Percentiles rank a stretch among this genome's conserved stretches.
These are phyloP conservation scores for Leucaena leucocephala DNA, from an alignment of 306 rosid species.

Conservation along the genomic window DNA sequence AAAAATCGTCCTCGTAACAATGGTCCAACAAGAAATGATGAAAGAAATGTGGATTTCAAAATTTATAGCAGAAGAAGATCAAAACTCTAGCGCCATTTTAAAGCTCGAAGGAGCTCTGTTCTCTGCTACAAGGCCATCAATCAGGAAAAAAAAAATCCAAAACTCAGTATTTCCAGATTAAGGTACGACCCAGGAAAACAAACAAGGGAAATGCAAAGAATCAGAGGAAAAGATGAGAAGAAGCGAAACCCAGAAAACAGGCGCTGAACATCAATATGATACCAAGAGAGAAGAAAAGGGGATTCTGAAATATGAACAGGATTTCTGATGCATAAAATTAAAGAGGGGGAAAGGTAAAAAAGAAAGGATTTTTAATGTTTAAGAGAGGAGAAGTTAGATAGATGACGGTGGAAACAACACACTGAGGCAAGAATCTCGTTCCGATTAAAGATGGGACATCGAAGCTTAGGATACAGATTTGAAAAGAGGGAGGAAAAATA, in stretches of 20 bases:
- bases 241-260: conserved; percentile 15
- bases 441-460: not conserved
- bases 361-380: not conserved
- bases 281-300: conserved; percentile 5
- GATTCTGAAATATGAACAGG: not conserved
- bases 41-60: conserved; percentile 6
- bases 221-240: not conserved
- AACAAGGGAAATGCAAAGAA: not conserved
- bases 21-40: conserved; percentile 34
- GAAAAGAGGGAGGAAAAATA: conserved; percentile 15
- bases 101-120: conserved; percentile 15
- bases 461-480: conserved; percentile 13
- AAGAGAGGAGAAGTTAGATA: not conserved
- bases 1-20: not conserved
- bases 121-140: not conserved
- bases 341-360: conserved; percentile 8
- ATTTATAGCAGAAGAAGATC: conserved; percentile 27
- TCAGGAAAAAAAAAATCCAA: not conserved
- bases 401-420: not conserved
- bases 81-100: conserved; percentile 13
- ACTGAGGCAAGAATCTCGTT: not conserved
- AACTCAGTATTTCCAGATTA: not conserved
- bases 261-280: not conserved
- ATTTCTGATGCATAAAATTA: conserved; percentile 24
- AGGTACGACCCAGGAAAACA: not conserved